Percentiles rank a stretch among this genome's conserved stretches.
Evolutionary conservation across 768 basidiomycete species (phyloP).

Genomic region (Mycena maculata): DNA sequence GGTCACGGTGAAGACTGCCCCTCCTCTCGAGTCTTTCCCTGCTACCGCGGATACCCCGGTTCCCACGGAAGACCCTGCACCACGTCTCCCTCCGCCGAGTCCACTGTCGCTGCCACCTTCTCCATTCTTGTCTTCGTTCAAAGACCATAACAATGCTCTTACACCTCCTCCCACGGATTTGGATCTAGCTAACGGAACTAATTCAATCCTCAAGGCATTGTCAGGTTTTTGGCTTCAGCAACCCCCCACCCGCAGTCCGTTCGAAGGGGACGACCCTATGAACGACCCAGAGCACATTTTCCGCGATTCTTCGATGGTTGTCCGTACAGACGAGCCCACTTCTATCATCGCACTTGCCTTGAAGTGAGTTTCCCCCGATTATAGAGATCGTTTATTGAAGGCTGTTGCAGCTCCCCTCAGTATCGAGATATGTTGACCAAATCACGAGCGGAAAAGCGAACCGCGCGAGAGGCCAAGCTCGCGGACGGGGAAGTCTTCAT

Average conservation of each 20-base stretch:
- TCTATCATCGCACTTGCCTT: conserved; percentile 97
- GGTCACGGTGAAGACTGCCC: conserved; percentile 39
- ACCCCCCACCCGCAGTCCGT: conserved; percentile 61
- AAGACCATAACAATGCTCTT: conserved; percentile 50
- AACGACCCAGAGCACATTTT: conserved; percentile 93
- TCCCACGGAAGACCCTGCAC: conserved; percentile 1
- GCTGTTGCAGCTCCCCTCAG: conserved; percentile 71
- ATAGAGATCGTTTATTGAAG: conserved; percentile 23
- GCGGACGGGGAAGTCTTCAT: conserved; percentile 88
- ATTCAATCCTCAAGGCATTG: conserved; percentile 84
- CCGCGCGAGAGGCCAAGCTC: conserved; percentile 65
- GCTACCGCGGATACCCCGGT: conserved; percentile 30
- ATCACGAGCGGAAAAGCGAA: conserved; percentile 82
- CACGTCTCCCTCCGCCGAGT: conserved; percentile 36
- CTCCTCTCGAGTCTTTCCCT: conserved; percentile 32
- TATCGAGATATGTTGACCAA: conserved; percentile 84
- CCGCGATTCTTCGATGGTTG: conserved; percentile 92
- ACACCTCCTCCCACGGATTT: conserved; percentile 65
- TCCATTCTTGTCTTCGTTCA: conserved; percentile 60
- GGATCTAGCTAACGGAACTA: conserved; percentile 63
- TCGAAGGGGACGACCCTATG: conserved; percentile 74
- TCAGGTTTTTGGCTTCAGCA: conserved; percentile 85
- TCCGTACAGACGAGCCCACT: conserved; percentile 96
- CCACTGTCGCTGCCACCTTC: conserved; percentile 65
- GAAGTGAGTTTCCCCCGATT: conserved; percentile 65